Evolutionary conservation across 495 filamentous ascomycete genomes (phyloP), one percentile per base, ranked within the genome.

Genomic region (Rostrohypoxylon terebratum): DNA sequence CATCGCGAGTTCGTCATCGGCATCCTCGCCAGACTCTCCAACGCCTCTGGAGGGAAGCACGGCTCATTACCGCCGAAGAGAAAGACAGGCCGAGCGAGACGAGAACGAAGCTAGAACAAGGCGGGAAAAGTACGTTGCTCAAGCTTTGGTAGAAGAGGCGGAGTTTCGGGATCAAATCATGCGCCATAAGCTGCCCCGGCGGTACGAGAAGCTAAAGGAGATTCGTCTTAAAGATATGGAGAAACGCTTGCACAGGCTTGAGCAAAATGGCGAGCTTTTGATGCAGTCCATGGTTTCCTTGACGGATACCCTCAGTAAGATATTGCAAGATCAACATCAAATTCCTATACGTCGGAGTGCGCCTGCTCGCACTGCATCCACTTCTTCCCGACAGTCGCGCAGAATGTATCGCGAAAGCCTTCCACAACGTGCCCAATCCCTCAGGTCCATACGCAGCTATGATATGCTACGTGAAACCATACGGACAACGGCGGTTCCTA

Each of bases 161-260:
- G 42, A 70, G 63, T 5, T 65, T 58, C 44, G 67, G 51, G 58
- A 77, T 25, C 14, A 73, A 53, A 23, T 75, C 68, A 31, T 65
- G 48, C 73, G 44, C 2, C 64, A 68, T 50, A 61, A 77, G 44
- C 73, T 83, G 11, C 31, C 77, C 16, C 58, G 55, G 4, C 79
- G 74, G 16, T 80, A 82, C 61, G 75, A 82, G 55, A 69, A 47
- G 18, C 69, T 80, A 10, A 75, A 73, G n/a, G 68, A 77, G 48
- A 64, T 71, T 6, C 80, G 76, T 9, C 53, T 77, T 3, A 73
- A 68, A 1, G 82, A 84, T 20, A 67, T 83, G 33, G 78, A 80
- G 57, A 47, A 58, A 11, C 75, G 79, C 2, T 57, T 85, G 21
- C 76, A 77, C 9, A 55, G 61, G 13, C 68, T 80, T 9, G 78